Evolutionary conservation across 78 protist genomes (phyloP).

Genomic region (Parvularia atlantis): DNA sequence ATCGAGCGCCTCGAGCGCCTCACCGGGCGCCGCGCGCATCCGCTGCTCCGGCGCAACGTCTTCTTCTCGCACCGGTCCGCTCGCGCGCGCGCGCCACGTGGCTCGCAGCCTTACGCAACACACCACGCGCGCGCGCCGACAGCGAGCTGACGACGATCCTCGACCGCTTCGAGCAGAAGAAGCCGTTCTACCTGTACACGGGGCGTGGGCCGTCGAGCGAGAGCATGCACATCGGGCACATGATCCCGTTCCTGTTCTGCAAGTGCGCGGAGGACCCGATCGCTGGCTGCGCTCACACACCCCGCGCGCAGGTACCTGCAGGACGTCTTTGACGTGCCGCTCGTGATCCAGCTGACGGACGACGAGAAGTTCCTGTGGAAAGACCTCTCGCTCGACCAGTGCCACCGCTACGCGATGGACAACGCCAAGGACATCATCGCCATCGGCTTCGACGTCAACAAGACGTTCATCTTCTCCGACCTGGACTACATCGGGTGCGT

Average conservation of each 20-base stretch:
- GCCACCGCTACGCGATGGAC: conserved; percentile 47
- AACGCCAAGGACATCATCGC: conserved; percentile 97
- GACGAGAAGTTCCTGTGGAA: conserved; percentile 96
- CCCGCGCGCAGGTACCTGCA: conserved; percentile 81
- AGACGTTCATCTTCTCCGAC: conserved; percentile 95
- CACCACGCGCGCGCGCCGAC: not conserved
- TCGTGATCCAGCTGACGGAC: conserved; percentile 98
- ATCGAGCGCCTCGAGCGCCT: conserved; percentile 67
- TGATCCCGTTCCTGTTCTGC: conserved; percentile 92
- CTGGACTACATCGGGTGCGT: conserved; percentile 67
- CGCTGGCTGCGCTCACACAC: no score
- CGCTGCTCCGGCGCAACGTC: conserved; percentile 61
- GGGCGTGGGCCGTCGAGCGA: conserved; percentile 98
- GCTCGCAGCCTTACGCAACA: not conserved
- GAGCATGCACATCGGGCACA: conserved; percentile 94
- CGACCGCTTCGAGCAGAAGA: conserved; percentile 67
- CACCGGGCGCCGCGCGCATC: conserved; percentile 72
- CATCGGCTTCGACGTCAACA: conserved; percentile 89
- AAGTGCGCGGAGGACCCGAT: conserved; percentile 68
- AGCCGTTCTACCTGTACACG: conserved; percentile 95
- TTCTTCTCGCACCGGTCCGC: conserved; percentile 80
- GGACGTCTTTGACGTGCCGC: conserved; percentile 90
- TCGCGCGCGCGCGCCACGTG: no score
- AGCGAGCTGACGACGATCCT: conserved; percentile 72
- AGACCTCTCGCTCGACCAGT: conserved; percentile 69